Conservation (phyloP, 2,329 filamentous ascomycete genomes). For the Sphaerulina musiva region DNA sequence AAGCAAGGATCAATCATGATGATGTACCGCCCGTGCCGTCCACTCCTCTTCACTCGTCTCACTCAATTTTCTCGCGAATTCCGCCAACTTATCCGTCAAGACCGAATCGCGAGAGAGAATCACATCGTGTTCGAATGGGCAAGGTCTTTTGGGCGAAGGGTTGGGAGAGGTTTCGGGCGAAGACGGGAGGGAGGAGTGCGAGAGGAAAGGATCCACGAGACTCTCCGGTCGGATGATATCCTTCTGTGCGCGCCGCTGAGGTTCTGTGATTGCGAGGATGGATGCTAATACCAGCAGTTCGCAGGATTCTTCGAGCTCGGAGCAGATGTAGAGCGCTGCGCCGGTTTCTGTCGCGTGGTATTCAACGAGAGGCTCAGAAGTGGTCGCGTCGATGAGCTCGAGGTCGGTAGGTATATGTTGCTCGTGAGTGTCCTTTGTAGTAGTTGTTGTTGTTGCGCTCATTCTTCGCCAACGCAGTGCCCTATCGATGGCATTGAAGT, state of each 20-base stretch:
- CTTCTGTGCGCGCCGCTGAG: not conserved
- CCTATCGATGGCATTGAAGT: not conserved
- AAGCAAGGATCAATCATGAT: too few species aligned
- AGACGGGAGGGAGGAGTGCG: not conserved
- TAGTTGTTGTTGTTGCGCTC: not conserved
- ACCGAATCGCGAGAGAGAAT: not conserved
- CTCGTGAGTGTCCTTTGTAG: too few species aligned
- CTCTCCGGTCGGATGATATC: not conserved
- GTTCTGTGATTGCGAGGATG: not conserved
- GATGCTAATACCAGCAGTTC: conserved; percentile 3
- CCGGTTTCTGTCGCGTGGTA: not conserved
- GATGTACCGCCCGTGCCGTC: too few species aligned
- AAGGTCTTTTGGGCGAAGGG: not conserved
- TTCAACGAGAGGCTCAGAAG: not conserved
- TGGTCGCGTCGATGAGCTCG: not conserved
- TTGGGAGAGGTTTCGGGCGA: not conserved
- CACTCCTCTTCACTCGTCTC: not conserved
- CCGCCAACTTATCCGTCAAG: not conserved
- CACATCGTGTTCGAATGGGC: not conserved
- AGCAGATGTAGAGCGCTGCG: not conserved
- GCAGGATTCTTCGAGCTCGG: not conserved
- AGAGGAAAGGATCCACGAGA: too few species aligned
- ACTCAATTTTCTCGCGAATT: not conserved
- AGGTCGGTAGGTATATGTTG: not conserved
- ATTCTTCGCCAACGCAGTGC: not conserved